Percentiles rank a stretch among this genome's conserved stretches.
Evolutionary conservation across 768 basidiomycete genomes (phyloP).

Genomic region (Kwoniella bestiolae): DNA sequence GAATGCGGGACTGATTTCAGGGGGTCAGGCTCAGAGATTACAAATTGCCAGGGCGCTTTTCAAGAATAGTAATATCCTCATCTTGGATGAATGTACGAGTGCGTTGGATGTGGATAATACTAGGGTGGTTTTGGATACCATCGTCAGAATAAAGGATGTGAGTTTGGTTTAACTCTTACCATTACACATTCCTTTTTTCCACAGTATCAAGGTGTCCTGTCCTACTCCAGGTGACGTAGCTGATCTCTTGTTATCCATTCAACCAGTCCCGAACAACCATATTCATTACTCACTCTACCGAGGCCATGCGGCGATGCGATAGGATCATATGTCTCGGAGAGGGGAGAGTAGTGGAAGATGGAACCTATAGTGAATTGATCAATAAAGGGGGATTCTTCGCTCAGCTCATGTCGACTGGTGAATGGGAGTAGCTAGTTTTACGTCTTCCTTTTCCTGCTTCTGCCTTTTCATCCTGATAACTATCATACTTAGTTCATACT

Average conservation of each 20-base stretch:
- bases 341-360: conserved; percentile 79
- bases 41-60: conserved; percentile 91
- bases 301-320: conserved; percentile 90
- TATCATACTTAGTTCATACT: background rate
- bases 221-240: too few species aligned
- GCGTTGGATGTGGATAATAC: conserved; percentile 87
- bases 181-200: too few species aligned
- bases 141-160: conserved; percentile 67
- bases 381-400: conserved; percentile 73
- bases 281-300: conserved; percentile 90
- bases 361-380: conserved; percentile 73
- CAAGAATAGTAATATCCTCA: conserved; percentile 70
- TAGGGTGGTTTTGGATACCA: conserved; percentile 76
- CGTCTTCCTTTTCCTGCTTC: too few species aligned
- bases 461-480: background rate
- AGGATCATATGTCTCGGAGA: conserved; percentile 77
- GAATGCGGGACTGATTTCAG: conserved; percentile 87
- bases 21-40: conserved; percentile 91
- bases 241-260: background rate
- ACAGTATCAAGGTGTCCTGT: too few species aligned
- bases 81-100: conserved; percentile 94
- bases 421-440: conserved; percentile 61
- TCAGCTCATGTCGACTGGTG: conserved; percentile 75
- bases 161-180: conserved; percentile 41
- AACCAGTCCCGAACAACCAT: conserved; percentile 68